Conservation (phyloP, 352 stramenopile genomes). For the Pythium folliculosum region DNA sequence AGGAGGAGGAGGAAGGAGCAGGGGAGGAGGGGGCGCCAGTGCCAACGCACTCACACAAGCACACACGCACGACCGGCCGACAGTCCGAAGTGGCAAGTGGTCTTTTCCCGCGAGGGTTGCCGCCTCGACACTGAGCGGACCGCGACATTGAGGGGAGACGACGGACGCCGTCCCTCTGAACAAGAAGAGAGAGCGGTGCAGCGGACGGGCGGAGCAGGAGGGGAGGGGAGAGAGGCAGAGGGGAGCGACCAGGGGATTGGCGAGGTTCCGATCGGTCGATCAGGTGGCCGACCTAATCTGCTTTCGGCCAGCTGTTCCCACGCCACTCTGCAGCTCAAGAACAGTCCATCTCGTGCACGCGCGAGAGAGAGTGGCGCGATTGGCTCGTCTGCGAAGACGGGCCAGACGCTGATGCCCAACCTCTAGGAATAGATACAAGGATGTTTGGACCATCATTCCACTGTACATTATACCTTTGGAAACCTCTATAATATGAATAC, state of each 20-base stretch:
- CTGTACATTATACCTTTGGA: too few species aligned
- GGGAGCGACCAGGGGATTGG: background rate
- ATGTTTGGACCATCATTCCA: background rate
- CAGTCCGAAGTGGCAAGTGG: constrained; percentile 8
- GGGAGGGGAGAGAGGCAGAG: constrained; percentile 11
- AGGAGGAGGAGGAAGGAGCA: background rate
- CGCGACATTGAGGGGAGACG: background rate
- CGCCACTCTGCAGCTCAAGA: background rate
- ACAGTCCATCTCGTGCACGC: constrained; percentile 6
- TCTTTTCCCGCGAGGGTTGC: background rate
- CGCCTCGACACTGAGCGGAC: constrained; percentile 11
- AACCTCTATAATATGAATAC: background rate
- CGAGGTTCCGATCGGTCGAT: constrained; percentile 1
- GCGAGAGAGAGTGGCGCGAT: background rate
- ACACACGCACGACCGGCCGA: background rate
- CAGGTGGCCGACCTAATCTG: constrained; percentile 1
- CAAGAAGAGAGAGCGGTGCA: background rate
- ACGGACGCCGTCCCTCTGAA: constrained; percentile 4
- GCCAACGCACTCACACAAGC: background rate
- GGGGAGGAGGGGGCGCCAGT: background rate
- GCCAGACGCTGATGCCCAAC: background rate
- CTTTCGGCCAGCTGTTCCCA: background rate
- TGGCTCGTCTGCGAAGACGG: constrained; percentile 8
- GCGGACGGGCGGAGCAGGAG: background rate
- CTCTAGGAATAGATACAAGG: background rate